Evolutionary conservation across 2,329 filamentous ascomycete species (phyloP), one percentile per base, ranked within the genome.

Genomic region (Aspergillus neoniger): DNA sequence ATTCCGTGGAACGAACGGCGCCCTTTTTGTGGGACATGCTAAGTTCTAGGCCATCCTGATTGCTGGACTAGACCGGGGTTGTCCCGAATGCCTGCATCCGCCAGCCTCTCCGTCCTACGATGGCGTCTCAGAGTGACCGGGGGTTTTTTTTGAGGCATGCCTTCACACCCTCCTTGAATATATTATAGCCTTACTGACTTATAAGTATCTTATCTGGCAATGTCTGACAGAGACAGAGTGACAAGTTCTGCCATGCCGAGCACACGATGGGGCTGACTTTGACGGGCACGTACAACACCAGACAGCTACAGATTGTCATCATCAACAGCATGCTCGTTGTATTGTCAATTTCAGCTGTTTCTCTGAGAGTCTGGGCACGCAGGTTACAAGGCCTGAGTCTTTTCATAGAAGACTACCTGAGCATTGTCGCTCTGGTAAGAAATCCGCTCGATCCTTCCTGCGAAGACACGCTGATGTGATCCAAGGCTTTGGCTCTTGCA

Each of bases 231-330:
- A 36, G 32, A 14, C 10, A 17, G 17, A 5, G n/a, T 12, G 9
- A 9, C 2, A 2, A 4, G 1, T 12, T 12, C 28, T 19, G 15
- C 4, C 15, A 52, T 10, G 14, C 10, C 10, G 3, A n/a, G 38
- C n/a, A 4, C 52, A 30, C 12, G 8, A 55, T 55, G 52, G 38
- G 23, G 17, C 52, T 55, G 5, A 55, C 52, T 9, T 36, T 32
- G n/a, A 55, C 52, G 8, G 52, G 52, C 38, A 19, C n/a, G 10
- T 55, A 55, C 38, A 55, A 55, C 38, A 43, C 36, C 6, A 43
- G 52, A 38, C 52, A 55, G 23, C 38, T 55, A 3, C 23, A 44
- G 21, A 55, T 55, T 12, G 52, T 55, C 23, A 19, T 55, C 5
- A 32, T 55, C n/a, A 55, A 55, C 7, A 44, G 38, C 17, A 19